Evolutionary conservation across 2,329 filamentous ascomycete genomes (phyloP), one percentile per base, ranked within the genome.

Genomic region (Arthrobotrys iridis): DNA sequence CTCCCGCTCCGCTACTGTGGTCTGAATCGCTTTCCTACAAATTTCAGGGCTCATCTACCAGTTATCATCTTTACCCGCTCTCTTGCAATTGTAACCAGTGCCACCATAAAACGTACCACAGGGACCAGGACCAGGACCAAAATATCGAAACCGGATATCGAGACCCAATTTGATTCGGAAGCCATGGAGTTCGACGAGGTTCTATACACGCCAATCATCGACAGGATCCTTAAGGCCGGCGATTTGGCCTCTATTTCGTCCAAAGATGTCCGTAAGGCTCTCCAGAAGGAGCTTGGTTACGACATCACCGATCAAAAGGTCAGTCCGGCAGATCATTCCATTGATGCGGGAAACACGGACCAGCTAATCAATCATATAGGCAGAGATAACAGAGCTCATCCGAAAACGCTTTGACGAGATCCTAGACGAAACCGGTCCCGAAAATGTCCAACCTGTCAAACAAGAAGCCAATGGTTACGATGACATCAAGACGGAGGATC

Each of bases 331-430:
- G 33, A 41, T 22, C 37, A 3, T n/a, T 15, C 20, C n/a, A n/a
- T n/a, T n/a, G n/a, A n/a, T n/a, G n/a, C 8, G 6, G 10, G 4
- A 46, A 30, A 52, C n/a, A n/a, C n/a, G n/a, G n/a, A 35, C 26
- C 26, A 37, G 18, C 43, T 55, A 46, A 59, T n/a, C 35, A 65
- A 26, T 28, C 43, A 24, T 57, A 24, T 63, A 92, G 90, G 84
- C 86, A 80, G 88, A 88, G 11, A 90, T 93, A 82, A 92, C 92
- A 81, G 84, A 84, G 59, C 84, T 93, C 55, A 93, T 93, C 65
- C 89, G 90, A 83, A 86, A 88, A 78, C 88, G 91, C 15, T 93
- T 93, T 81, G 91, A 93, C 79, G 87, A 89, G 67, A 87, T 90
- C 78, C 88, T 87, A 57, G 85, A 86, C 26, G 82, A 83, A 43